A percentile compares a stretch with the other conserved stretches of the same genome.
Evolutionary conservation across 108 stramenopile genomes (phyloP).

Genomic region (Phaeodactylum tricornutum): DNA sequence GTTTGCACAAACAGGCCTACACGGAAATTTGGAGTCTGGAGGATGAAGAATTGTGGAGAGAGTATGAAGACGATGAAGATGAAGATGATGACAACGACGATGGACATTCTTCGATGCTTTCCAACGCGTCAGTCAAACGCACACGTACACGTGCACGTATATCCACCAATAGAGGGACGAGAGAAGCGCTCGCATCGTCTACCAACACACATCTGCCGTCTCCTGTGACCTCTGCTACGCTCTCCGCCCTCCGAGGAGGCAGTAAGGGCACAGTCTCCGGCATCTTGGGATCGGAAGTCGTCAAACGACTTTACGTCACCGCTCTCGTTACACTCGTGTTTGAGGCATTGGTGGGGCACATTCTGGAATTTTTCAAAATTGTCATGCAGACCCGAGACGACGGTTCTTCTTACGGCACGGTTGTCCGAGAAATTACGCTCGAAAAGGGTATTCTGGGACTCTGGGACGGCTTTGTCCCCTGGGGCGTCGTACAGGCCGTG

Average conservation of each 20-base stretch:
- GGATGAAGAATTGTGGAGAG: slow-evolving; percentile 9
- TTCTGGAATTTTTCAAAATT: slow-evolving; percentile 52
- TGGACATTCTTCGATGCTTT: slow-evolving; percentile 46
- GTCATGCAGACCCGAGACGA: slow-evolving; percentile 25
- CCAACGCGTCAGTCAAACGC: slow-evolving; percentile 29
- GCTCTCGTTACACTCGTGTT: slow-evolving; percentile 39
- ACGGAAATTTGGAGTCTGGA: slow-evolving; percentile 1
- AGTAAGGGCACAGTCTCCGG: slow-evolving; percentile 6
- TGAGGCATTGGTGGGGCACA: slow-evolving; percentile 22
- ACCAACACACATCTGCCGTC: not conserved
- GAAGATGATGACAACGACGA: slow-evolving; percentile 49
- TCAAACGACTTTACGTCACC: slow-evolving; percentile 13
- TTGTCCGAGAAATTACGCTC: slow-evolving; percentile 23
- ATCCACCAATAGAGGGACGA: slow-evolving; percentile 1
- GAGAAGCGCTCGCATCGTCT: not conserved
- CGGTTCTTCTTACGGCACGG: slow-evolving; percentile 15
- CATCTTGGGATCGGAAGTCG: slow-evolving; percentile 14
- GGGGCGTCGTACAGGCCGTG: slow-evolving; percentile 49
- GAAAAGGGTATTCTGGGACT: slow-evolving; percentile 48
- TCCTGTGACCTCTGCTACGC: not conserved
- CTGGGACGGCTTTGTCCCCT: slow-evolving; percentile 63
- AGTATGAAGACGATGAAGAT: slow-evolving; percentile 28
- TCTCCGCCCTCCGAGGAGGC: not conserved
- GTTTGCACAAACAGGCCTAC: no score
- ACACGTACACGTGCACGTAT: slow-evolving; percentile 1